phyloP scores from a whole-genome alignment of 371 early-diverging fungal genomes.

The Nematocida homosporus region DNA sequence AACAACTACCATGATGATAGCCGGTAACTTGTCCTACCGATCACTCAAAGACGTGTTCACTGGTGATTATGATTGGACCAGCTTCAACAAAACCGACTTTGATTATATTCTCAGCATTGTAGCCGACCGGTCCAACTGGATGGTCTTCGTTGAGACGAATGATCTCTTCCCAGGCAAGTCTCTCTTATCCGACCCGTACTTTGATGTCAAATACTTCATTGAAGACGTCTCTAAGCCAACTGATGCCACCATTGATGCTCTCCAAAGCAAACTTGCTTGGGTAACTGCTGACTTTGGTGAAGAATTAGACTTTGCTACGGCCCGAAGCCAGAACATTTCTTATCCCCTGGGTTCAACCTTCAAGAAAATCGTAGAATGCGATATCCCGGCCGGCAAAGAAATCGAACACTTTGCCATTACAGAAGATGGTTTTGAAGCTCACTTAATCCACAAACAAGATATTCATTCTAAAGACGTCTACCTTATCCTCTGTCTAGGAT shows the following conservation, averaged over 20 bases:
- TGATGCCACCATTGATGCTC: background rate
- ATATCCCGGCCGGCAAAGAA: background rate
- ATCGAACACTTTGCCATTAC: background rate
- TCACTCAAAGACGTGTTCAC: background rate
- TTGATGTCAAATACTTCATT: background rate
- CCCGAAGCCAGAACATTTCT: background rate
- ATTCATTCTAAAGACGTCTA: constrained; percentile 48
- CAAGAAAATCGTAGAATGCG: background rate
- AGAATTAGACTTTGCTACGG: background rate
- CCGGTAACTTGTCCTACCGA: background rate
- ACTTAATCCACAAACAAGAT: no score
- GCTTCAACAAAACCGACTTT: background rate
- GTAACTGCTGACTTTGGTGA: background rate
- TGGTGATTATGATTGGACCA: background rate
- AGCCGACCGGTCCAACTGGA: background rate
- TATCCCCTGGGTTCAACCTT: constrained; percentile 23
- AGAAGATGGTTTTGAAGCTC: no score
- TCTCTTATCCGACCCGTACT: background rate
- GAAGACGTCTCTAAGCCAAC: background rate
- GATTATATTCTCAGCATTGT: background rate
- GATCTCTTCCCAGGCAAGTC: background rate
- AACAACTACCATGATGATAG: background rate
- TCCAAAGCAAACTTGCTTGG: background rate
- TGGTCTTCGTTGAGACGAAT: background rate
- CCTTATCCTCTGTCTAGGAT: constrained; percentile 21